Percentiles rank a stretch among this genome's conserved stretches.
Conservation (phyloP, 169 alveolate species). For the Plasmodium gaboni region DNA sequence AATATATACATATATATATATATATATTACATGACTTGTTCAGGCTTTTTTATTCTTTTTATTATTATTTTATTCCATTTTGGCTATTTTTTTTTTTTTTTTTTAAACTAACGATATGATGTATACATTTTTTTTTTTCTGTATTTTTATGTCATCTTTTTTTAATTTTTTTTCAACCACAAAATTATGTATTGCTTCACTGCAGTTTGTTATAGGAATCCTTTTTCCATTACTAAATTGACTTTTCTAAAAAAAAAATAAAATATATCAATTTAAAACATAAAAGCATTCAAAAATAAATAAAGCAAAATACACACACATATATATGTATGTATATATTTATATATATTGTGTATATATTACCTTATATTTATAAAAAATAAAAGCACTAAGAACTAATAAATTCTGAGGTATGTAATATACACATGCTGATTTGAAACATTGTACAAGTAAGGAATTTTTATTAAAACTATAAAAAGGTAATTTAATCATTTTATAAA, state of each 20-base stretch:
- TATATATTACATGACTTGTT: not conserved
- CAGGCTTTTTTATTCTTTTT: not conserved
- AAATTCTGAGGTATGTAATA: slow-evolving; percentile 70
- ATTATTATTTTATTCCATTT: not conserved
- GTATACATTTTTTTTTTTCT: slow-evolving; percentile 23
- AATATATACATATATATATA: not conserved
- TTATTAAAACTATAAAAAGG: slow-evolving; percentile 75
- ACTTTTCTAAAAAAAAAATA: slow-evolving; percentile 19
- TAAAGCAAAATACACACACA: not conserved
- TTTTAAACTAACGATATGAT: slow-evolving; percentile 39
- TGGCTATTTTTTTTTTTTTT: not conserved
- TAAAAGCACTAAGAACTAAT: slow-evolving; percentile 39
- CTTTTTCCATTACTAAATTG: slow-evolving; percentile 24
- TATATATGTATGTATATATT: too few species aligned
- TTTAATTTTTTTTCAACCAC: slow-evolving; percentile 34
- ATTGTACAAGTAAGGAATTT: slow-evolving; percentile 65
- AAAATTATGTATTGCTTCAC: slow-evolving; percentile 63
- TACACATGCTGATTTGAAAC: slow-evolving; percentile 46
- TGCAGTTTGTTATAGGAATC: slow-evolving; percentile 38
- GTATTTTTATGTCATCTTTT: slow-evolving; percentile 29
- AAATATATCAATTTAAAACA: not conserved
- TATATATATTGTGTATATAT: not conserved
- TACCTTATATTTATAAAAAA: slow-evolving; percentile 57
- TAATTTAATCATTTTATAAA: slow-evolving; percentile 40
- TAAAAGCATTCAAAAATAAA: not conserved